Evolutionary conservation across 441 rosid genomes (phyloP), one percentile per base, ranked within the genome.

Genomic region (Aleurites moluccanus): DNA sequence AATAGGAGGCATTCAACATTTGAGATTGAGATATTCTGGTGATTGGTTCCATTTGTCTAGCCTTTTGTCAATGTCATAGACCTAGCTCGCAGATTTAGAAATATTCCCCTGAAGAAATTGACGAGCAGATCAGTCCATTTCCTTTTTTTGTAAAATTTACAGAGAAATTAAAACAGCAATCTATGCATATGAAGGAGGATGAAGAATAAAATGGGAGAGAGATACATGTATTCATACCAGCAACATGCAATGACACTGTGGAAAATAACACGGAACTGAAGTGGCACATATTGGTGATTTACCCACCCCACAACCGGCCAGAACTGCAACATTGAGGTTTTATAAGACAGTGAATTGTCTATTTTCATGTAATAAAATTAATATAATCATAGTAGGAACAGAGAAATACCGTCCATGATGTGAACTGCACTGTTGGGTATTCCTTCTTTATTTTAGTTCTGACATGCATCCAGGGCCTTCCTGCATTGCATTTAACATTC

Each of bases 251-350:
- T 64, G 6, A 82, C 30, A 63, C 93, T 88, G 73, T 79, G 82
- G 75, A 93, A 91, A 71, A 93, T 85, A 77, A 93, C 98, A 4
- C 97, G 96, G 45, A 87, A 85, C 76, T 95, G 97, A 78, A 90
- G 82, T 2, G 98, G 99, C 70, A 95, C 86, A 55, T 84, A 88
- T 81, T 84, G 94, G 81, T 90, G 94, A 86, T 95, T 95, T 69
- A 95, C 53, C 99, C 97, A 93, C 49, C 98, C 96, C 57, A 90
- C 92, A 15, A 90, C 86, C 0, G 98, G 99, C 91, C 97, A 91
- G 86, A 93, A 90, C 98, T 95, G 91, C 83, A 82, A 1, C 55
- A 64, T 75, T 52, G 25, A 76, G 62, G 62, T 72, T 63, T 30
- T 27, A 28, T 72, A 44, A 2, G 47, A 49, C n/a, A 64, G 16